These are phyloP conservation scores for Cetraspora pellucida DNA, from an alignment of 192 early-diverging fungal species.

Conservation along the genomic window DNA sequence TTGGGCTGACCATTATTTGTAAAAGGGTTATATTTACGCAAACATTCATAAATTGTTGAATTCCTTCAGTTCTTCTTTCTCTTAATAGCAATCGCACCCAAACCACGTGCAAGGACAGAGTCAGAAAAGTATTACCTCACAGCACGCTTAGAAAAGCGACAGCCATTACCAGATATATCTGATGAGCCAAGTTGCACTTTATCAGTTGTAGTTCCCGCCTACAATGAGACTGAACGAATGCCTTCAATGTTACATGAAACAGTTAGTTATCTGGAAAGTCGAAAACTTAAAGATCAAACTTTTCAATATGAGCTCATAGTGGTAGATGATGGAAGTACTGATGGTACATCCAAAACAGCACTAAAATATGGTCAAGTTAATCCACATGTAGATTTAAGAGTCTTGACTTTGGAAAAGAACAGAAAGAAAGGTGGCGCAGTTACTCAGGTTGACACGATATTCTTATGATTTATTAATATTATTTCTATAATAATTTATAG, in stretches of 20 bases:
- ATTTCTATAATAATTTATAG: neutral
- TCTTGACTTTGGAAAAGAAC: slow-evolving; percentile 79
- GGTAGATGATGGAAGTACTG: slow-evolving; percentile 90
- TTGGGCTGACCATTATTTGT: too few relatives aligned
- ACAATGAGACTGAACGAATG: slow-evolving; percentile 85
- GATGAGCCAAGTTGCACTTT: slow-evolving; percentile 56
- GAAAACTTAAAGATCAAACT: slow-evolving; percentile 35
- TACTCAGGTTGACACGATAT: slow-evolving; percentile 60
- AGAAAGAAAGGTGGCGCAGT: slow-evolving; percentile 94
- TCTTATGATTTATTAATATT: too few relatives aligned
- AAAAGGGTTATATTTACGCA: too few relatives aligned
- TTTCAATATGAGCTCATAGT: slow-evolving; percentile 87
- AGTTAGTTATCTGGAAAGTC: slow-evolving; percentile 62
- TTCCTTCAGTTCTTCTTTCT: slow-evolving; percentile 41
- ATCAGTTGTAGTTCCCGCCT: slow-evolving; percentile 87
- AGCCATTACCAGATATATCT: slow-evolving; percentile 48
- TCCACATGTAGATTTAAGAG: slow-evolving; percentile 61
- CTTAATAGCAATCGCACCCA: slow-evolving; percentile 42
- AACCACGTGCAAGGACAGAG: slow-evolving; percentile 50
- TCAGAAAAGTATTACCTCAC: slow-evolving; percentile 57
- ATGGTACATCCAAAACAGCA: slow-evolving; percentile 72
- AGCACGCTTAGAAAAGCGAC: slow-evolving; percentile 37
- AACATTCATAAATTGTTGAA: too few relatives aligned
- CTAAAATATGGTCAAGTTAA: slow-evolving; percentile 65
- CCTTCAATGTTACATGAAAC: slow-evolving; percentile 86